Conservation (phyloP, 2,329 filamentous ascomycete genomes). For the Bipolaris bicolor region DNA sequence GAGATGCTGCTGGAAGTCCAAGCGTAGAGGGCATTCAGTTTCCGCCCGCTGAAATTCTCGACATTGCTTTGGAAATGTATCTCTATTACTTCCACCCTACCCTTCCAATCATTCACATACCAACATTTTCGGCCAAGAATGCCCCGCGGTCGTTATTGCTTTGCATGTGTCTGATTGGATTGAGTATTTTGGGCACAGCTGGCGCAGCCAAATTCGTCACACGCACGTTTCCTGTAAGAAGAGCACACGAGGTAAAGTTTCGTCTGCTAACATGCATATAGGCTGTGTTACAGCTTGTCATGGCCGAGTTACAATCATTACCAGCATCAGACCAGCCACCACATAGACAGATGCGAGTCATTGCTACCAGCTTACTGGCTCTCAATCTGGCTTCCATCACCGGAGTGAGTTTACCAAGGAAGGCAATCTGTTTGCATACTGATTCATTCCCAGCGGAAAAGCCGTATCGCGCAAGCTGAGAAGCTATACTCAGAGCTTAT, state of each 20-base stretch:
- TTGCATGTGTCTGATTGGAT: conserved; percentile 60
- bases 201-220: conserved; percentile 59
- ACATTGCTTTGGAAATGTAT: conserved; percentile 61
- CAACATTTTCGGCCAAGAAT: conserved; percentile 59
- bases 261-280: conserved; percentile 13
- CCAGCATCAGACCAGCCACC: conserved; percentile 50
- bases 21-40: conserved; percentile 45
- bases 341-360: conserved; percentile 54
- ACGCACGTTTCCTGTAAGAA: conserved; percentile 52
- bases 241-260: no score
- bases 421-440: conserved; percentile 1
- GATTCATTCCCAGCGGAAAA: conserved; percentile 39
- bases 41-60: conserved; percentile 59
- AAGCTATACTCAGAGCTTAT: conserved; percentile 60
- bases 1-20: conserved; percentile 37
- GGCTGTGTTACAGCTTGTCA: conserved; percentile 50
- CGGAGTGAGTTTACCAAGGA: conserved; percentile 44
- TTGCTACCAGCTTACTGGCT: conserved; percentile 57
- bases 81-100: conserved; percentile 61
- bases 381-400: conserved; percentile 58
- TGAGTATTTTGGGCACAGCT: conserved; percentile 59
- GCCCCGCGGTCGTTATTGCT: conserved; percentile 56
- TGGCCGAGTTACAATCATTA: conserved; percentile 52
- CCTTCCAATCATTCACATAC: conserved; percentile 60
- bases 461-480: conserved; percentile 56